These are phyloP conservation scores for Penicillium nordicum DNA, from an alignment of 2,329 filamentous ascomycete genomes.

Conservation along the genomic window DNA sequence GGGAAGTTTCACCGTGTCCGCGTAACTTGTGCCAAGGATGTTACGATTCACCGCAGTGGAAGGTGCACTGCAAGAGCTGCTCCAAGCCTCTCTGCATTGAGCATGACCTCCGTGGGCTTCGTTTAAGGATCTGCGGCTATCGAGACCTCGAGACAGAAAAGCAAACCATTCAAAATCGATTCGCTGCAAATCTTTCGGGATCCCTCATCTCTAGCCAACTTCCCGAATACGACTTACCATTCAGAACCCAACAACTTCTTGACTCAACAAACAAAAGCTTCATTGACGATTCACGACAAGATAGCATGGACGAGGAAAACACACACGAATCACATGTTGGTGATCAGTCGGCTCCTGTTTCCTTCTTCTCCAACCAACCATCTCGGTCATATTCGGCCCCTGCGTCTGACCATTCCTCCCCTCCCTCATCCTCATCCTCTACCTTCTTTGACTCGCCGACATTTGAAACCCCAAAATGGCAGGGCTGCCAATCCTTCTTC, in stretches of 20 bases:
- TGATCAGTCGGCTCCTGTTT: constrained; percentile 18
- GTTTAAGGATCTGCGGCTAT: constrained; percentile 57
- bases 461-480: constrained; percentile 40
- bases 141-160: constrained; percentile 54
- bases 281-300: constrained; percentile 32
- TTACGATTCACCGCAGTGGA: constrained; percentile 57
- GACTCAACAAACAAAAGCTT: constrained; percentile 37
- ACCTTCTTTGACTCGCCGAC: constrained; percentile 35
- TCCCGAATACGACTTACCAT: constrained; percentile 29
- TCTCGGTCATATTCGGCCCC: constrained; percentile 40
- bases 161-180: constrained; percentile 35
- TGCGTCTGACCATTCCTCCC: constrained; percentile 39
- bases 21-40: constrained; percentile 58
- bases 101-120: constrained; percentile 56
- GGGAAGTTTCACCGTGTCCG: constrained; percentile 49
- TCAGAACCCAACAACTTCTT: constrained; percentile 28
- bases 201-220: constrained; percentile 15
- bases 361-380: constrained; percentile 26
- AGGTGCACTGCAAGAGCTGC: constrained; percentile 57
- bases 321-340: constrained; percentile 18
- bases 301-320: constrained; percentile 26
- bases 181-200: constrained; percentile 16
- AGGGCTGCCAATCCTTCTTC: constrained; percentile 49
- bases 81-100: constrained; percentile 58
- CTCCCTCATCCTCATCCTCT: constrained; percentile 41